phyloP scores from a whole-genome alignment of 805 yeast genomes.

The Teunomyces stri region DNA sequence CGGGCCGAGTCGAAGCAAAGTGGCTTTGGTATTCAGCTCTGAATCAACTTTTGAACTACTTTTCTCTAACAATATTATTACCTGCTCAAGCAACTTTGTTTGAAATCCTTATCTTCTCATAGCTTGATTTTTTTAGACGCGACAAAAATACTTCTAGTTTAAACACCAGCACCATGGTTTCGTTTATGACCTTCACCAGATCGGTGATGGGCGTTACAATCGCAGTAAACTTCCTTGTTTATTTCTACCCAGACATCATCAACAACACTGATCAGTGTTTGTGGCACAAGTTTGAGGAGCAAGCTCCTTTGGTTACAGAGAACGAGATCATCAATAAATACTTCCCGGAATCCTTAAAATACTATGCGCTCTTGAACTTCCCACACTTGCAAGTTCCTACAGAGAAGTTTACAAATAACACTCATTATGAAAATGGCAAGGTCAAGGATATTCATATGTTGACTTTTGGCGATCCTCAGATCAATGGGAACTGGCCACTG shows the following conservation, averaged over 20 bases:
- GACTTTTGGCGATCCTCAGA: conserved; percentile 96
- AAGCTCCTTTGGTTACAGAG: conserved; percentile 5
- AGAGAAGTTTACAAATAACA: background rate
- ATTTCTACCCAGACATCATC: conserved; percentile 69
- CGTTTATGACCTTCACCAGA: conserved; percentile 15
- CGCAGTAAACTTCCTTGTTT: conserved; percentile 59
- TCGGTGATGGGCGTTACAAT: conserved; percentile 39
- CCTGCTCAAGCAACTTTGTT: background rate
- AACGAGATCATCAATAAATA: conserved; percentile 10
- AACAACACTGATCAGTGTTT: conserved; percentile 49
- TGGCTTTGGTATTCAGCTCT: too few species aligned
- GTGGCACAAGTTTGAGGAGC: conserved; percentile 44
- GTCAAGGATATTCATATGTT: conserved; percentile 59
- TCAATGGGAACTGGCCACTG: conserved; percentile 78
- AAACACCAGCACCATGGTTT: conserved; percentile 1
- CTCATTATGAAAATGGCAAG: conserved; percentile 9
- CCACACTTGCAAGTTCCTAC: conserved; percentile 17
- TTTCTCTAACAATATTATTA: background rate
- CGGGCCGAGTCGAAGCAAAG: too few species aligned
- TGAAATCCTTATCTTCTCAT: conserved; percentile 3
- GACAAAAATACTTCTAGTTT: background rate
- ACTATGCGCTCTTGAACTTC: conserved; percentile 19
- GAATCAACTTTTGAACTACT: too few species aligned
- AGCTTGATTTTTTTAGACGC: background rate
- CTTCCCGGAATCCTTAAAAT: conserved; percentile 11